Evolutionary conservation across 2,329 filamentous ascomycete genomes (phyloP), one percentile per base, ranked within the genome.

Genomic region (Cladosporium sp.): DNA sequence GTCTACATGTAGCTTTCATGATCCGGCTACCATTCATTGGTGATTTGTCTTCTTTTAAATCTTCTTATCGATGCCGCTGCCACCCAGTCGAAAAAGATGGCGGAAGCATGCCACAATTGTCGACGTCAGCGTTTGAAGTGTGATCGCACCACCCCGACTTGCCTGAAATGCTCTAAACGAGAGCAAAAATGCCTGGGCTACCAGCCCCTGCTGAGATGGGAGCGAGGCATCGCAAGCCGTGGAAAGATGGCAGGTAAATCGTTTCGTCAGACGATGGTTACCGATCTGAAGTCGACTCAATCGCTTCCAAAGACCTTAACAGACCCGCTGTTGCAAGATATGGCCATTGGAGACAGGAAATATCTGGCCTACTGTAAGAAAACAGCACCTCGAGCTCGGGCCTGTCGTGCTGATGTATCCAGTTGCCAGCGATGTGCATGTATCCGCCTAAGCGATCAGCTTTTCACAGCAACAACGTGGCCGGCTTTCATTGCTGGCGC

Each of bases 141-240:
- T 70, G 84, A 87, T 70, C 77, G 80, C 59, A 85, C 83, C 34
- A 72, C 80, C 50, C 83, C 83, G 24, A 75, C 72, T 58, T 86
- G 84, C 69, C 77, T 80, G 65, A 86, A 86, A 73, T 86, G 83
- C 69, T 70, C 74, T 55, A 75, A 74, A 64, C 75, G 78, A 40
- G 82, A 82, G 25, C 75, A 81, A 67, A 76, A 81, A 64, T 87
- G 84, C 73, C 78, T 84, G 60, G 84, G 84, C 37, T 86, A 86
- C 69, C 83, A 81, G 60, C 80, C 79, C 65, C 70, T 85, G 47
- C 80, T 85, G 62, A 77, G 83, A 58, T 87, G 83, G 83, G 80
- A 82, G 55, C 74, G 78, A 58, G 77, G 77, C 54, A 78, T 81
- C 58, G 78, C 80, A 45, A 73, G 77, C 44, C 73, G 77, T 10